phyloP scores from a whole-genome alignment of 2,329 filamentous ascomycete genomes.

The Purpureocillium lavendulum region DNA sequence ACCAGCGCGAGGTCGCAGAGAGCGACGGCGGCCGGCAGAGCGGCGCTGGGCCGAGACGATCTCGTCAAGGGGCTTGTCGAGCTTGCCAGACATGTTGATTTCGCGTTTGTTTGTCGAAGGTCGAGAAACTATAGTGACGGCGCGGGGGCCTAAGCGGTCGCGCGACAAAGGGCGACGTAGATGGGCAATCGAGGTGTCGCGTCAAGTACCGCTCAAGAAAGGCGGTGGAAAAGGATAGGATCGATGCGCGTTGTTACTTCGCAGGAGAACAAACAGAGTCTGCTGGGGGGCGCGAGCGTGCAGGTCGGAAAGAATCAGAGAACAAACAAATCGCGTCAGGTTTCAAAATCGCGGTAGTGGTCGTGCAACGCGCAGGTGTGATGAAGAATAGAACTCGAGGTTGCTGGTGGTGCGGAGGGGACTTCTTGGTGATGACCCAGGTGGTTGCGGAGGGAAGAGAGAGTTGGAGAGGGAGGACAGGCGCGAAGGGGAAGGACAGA shows the following conservation, averaged over 20 bases:
- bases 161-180: too few species aligned
- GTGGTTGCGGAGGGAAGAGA: background rate
- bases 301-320: too few species aligned
- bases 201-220: too few species aligned
- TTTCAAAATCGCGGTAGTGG: too few species aligned
- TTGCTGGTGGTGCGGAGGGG: background rate
- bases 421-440: background rate
- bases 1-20: conserved; percentile 40
- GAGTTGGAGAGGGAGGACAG: background rate
- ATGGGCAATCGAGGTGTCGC: too few species aligned
- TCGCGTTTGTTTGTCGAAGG: conserved; percentile 33
- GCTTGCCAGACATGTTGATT: conserved; percentile 78
- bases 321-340: too few species aligned
- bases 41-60: conserved; percentile 74
- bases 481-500: background rate
- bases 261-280: too few species aligned
- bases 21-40: conserved; percentile 46
- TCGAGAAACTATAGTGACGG: too few species aligned
- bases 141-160: background rate
- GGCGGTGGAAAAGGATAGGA: too few species aligned
- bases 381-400: background rate
- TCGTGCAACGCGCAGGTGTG: background rate
- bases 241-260: too few species aligned
- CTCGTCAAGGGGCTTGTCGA: conserved; percentile 95
- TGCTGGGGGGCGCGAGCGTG: too few species aligned